Evolutionary conservation across 768 basidiomycete species (phyloP).

Genomic region (Lactarius pseudohatsudake): DNA sequence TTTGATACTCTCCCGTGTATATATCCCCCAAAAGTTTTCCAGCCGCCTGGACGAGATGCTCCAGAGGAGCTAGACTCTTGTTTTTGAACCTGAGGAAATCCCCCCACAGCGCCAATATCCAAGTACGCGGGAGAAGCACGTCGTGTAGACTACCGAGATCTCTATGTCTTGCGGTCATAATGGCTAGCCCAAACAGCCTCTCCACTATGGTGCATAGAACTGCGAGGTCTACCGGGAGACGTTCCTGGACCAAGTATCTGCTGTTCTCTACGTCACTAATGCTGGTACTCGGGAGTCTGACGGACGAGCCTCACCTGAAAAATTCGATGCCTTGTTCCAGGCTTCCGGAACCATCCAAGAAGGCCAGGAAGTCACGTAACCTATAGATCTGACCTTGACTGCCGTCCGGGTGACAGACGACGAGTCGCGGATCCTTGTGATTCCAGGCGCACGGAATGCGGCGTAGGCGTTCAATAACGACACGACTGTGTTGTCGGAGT

Average conservation of each 20-base stretch:
- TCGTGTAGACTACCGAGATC: slow-evolving; percentile 39
- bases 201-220: slow-evolving; percentile 56
- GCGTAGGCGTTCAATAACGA: slow-evolving; percentile 1
- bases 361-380: slow-evolving; percentile 10
- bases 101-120: slow-evolving; percentile 39
- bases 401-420: background rate
- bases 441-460: slow-evolving; percentile 5
- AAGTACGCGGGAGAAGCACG: slow-evolving; percentile 54
- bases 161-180: slow-evolving; percentile 38
- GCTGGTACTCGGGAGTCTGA: background rate
- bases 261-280: background rate
- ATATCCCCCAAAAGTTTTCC: slow-evolving; percentile 14
- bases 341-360: slow-evolving; percentile 35
- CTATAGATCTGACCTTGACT: background rate
- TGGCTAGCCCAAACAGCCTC: slow-evolving; percentile 42
- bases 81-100: slow-evolving; percentile 19
- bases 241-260: slow-evolving; percentile 47
- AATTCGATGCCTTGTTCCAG: slow-evolving; percentile 44
- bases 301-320: slow-evolving; percentile 16
- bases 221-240: slow-evolving; percentile 44
- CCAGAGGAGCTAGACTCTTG: background rate
- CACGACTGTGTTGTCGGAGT: slow-evolving; percentile 15
- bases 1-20: slow-evolving; percentile 20
- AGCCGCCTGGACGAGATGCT: background rate
- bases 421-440: slow-evolving; percentile 11